Percentiles rank a stretch among this genome's conserved stretches.
Evolutionary conservation across 352 stramenopile species (phyloP).

Genomic region (Poterioochromonas sp.): DNA sequence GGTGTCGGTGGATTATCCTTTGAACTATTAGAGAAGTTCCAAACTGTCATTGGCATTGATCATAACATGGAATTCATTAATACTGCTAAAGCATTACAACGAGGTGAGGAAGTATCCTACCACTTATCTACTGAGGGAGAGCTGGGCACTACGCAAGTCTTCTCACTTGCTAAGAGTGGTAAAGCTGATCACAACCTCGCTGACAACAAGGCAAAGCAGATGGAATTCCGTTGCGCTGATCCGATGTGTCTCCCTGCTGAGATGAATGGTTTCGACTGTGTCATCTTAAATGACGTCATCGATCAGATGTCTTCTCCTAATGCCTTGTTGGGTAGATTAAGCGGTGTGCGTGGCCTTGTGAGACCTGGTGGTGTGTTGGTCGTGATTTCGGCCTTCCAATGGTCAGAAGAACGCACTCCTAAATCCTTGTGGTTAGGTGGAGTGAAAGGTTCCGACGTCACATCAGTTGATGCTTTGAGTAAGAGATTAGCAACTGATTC

Average conservation of each 20-base stretch:
- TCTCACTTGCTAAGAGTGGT: neutral
- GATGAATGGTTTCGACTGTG: constrained; percentile 35
- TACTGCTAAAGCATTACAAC: neutral
- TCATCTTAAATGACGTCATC: constrained; percentile 39
- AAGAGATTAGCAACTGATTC: neutral
- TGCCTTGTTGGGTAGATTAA: constrained; percentile 35
- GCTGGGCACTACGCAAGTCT: neutral
- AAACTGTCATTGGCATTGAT: constrained; percentile 7
- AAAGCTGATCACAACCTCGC: no score
- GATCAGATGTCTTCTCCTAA: constrained; percentile 38
- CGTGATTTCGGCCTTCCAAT: constrained; percentile 38
- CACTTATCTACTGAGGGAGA: neutral
- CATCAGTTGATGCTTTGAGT: constrained; percentile 24
- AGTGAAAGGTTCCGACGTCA: constrained; percentile 20
- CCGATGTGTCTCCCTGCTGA: constrained; percentile 17
- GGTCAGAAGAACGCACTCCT: constrained; percentile 37
- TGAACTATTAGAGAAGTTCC: neutral
- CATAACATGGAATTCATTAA: neutral
- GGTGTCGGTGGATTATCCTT: neutral
- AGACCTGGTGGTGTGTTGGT: constrained; percentile 31
- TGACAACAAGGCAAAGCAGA: neutral
- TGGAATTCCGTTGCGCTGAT: constrained; percentile 7
- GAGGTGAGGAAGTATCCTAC: neutral
- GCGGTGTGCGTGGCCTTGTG: constrained; percentile 37
- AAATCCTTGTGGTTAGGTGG: constrained; percentile 36